These are phyloP conservation scores for Elaeis oleifera DNA, from an alignment of 202 grass and related monocot species.

Conservation along the genomic window DNA sequence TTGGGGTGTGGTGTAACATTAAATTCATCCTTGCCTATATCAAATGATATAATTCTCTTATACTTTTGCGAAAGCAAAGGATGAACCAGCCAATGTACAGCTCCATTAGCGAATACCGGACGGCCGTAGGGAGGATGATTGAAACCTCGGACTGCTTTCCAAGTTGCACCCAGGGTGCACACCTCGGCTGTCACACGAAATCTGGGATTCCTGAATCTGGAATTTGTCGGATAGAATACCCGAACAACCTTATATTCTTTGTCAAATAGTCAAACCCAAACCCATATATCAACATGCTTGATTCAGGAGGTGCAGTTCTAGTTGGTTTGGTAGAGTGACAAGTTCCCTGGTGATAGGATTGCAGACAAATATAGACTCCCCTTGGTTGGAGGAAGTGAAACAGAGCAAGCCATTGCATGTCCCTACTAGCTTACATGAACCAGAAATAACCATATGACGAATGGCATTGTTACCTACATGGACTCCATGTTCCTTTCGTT, in stretches of 20 bases:
- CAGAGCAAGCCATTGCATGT: slow-evolving; percentile 9
- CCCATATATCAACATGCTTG: neutral
- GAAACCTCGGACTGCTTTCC: neutral
- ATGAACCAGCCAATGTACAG: neutral
- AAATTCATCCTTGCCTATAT: neutral
- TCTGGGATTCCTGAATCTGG: too few species aligned
- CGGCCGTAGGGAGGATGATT: neutral
- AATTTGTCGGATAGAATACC: neutral
- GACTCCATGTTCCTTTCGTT: too few species aligned
- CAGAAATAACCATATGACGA: neutral
- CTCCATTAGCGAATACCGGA: slow-evolving; percentile 5
- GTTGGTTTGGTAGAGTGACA: too few species aligned
- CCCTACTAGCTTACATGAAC: neutral
- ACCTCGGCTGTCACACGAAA: too few species aligned
- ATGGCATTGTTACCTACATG: neutral
- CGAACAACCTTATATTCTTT: slow-evolving; percentile 5
- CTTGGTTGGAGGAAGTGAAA: neutral
- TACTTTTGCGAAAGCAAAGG: neutral
- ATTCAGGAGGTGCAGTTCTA: neutral
- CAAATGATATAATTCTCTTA: too few species aligned
- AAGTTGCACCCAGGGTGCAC: neutral
- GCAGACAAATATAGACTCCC: neutral
- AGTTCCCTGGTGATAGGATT: neutral
- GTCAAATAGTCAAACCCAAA: slow-evolving; percentile 6
- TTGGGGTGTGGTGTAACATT: neutral